Evolutionary conservation across 2,329 filamentous ascomycete genomes (phyloP).

Genomic region (Lomentospora prolificans): DNA sequence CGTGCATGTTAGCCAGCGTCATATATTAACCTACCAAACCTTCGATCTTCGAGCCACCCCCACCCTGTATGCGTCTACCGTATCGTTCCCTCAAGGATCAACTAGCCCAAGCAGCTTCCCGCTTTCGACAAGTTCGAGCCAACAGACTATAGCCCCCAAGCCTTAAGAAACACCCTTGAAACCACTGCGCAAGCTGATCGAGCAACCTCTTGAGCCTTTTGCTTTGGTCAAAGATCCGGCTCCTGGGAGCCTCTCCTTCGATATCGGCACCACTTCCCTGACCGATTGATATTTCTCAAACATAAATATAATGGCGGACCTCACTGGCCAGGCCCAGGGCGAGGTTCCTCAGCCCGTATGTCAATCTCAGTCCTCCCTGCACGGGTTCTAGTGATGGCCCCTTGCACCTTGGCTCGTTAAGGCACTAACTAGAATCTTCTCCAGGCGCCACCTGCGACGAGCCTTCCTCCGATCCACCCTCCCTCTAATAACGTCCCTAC

Average conservation of each 20-base stretch:
- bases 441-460: slow-evolving; percentile 20
- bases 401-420: background rate
- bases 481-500: slow-evolving; percentile 31
- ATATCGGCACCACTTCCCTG: background rate
- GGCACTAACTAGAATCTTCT: slow-evolving; percentile 8
- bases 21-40: background rate
- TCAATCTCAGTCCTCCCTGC: background rate
- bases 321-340: slow-evolving; percentile 7
- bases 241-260: background rate
- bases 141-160: background rate
- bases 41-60: background rate
- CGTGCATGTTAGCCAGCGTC: background rate
- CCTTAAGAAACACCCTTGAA: background rate
- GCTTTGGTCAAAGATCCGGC: background rate
- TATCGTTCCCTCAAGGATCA: background rate
- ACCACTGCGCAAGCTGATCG: background rate
- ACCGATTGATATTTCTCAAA: too few relatives aligned
- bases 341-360: slow-evolving; percentile 8
- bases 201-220: background rate
- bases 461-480: slow-evolving; percentile 12
- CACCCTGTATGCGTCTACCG: background rate
- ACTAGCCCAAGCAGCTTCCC: too few relatives aligned
- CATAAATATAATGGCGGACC: slow-evolving; percentile 6
- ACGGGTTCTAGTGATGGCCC: background rate
- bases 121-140: background rate